Percentiles rank a stretch among this genome's conserved stretches.
phyloP scores from a whole-genome alignment of 345 rosid genomes.

The Populus davidiana region DNA sequence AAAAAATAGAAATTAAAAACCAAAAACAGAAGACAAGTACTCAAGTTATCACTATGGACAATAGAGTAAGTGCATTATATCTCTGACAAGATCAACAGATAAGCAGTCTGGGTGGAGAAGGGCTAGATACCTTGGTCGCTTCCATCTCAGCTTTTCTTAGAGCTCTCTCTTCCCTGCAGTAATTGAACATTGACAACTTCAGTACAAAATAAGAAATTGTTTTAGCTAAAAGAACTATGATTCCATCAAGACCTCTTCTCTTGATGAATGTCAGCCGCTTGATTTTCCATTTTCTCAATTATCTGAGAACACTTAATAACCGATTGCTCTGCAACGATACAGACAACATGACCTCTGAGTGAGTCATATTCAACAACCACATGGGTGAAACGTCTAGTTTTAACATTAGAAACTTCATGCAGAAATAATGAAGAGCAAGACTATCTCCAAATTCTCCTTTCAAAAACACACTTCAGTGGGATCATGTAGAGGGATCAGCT shows the following conservation, averaged over 20 bases:
- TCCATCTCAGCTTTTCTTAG: constrained; percentile 96
- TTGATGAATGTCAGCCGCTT: constrained; percentile 61
- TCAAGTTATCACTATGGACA: background rate
- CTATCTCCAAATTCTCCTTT: background rate
- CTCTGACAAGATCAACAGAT: background rate
- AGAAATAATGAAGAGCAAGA: background rate
- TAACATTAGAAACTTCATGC: background rate
- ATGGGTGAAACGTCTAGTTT: background rate
- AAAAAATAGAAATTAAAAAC: background rate
- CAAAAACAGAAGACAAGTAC: background rate
- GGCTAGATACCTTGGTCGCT: constrained; percentile 67
- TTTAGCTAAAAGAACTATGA: background rate
- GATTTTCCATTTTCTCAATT: constrained; percentile 85
- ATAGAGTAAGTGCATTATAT: background rate
- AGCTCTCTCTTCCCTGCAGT: constrained; percentile 78
- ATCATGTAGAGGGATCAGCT: background rate
- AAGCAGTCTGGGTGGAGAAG: constrained; percentile 1
- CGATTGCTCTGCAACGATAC: constrained; percentile 74
- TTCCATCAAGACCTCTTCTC: constrained; percentile 70
- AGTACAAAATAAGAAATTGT: background rate
- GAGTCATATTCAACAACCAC: background rate
- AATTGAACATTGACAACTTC: constrained; percentile 21
- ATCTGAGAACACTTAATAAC: constrained; percentile 77
- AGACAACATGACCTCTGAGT: background rate
- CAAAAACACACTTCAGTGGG: background rate